Evolutionary conservation across 805 yeast genomes (phyloP).

Genomic region (Kodamaea leandrae): DNA sequence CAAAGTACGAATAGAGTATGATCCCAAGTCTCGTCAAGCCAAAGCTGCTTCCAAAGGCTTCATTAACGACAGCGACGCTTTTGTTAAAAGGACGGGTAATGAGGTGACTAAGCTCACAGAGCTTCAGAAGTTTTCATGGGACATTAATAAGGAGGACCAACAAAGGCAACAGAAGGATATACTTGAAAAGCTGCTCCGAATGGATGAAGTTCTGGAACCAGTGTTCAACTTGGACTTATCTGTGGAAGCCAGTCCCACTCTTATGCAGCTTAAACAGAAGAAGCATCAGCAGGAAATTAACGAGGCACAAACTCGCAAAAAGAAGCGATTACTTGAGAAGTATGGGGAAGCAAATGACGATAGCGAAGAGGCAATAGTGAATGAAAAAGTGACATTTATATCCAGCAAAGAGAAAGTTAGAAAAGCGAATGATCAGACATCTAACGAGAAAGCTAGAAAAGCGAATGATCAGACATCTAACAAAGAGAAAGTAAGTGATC

Average conservation of each 20-base stretch:
- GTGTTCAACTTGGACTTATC: conserved; percentile 26
- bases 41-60: conserved; percentile 29
- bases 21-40: conserved; percentile 50
- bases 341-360: conserved; percentile 15
- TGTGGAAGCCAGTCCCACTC: conserved; percentile 38
- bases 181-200: conserved; percentile 8
- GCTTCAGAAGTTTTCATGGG: conserved; percentile 39
- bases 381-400: too few species aligned
- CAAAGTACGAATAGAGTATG: conserved; percentile 39
- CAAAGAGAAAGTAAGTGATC: neutral
- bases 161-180: conserved; percentile 10
- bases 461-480: neutral
- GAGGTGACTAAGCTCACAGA: conserved; percentile 23
- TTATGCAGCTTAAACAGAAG: conserved; percentile 28
- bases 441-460: too few species aligned
- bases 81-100: conserved; percentile 53
- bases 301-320: conserved; percentile 10
- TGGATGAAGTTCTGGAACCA: conserved; percentile 13
- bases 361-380: neutral
- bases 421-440: too few species aligned
- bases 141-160: conserved; percentile 18
- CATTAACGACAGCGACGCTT: conserved; percentile 43
- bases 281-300: conserved; percentile 15
- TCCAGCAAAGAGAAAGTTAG: too few species aligned
- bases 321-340: conserved; percentile 16